Evolutionary conservation across 345 rosid genomes (phyloP).

Genomic region (Arabis alpina): DNA sequence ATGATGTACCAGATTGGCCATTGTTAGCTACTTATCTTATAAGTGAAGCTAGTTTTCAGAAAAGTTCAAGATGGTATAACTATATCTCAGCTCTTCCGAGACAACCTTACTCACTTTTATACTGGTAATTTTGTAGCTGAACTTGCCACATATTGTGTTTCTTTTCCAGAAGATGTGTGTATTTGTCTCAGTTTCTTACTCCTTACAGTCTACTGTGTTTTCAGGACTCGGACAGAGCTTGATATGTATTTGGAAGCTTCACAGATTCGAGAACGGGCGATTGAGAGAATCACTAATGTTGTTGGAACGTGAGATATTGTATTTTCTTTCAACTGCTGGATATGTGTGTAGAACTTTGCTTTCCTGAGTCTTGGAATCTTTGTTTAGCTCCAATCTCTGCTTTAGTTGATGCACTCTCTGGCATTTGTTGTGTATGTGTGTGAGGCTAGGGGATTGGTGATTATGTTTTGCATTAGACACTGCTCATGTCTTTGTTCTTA

Average conservation of each 20-base stretch:
- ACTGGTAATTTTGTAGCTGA: constrained; percentile 57
- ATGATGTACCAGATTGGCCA: constrained; percentile 96
- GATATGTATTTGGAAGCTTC: constrained; percentile 98
- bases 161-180: constrained; percentile 43
- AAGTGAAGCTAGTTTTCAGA: constrained; percentile 83
- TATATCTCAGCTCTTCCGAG: constrained; percentile 86
- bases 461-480: neutral
- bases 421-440: constrained; percentile 24
- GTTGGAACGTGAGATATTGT: constrained; percentile 72
- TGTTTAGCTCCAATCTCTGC: constrained; percentile 9
- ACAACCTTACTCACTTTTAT: constrained; percentile 92
- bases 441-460: constrained; percentile 21
- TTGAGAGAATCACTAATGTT: constrained; percentile 87
- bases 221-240: constrained; percentile 93
- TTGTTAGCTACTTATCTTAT: constrained; percentile 82
- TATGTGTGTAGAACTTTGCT: constrained; percentile 23
- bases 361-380: constrained; percentile 9
- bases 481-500: constrained; percentile 1
- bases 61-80: constrained; percentile 82
- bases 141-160: neutral
- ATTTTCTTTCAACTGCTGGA: constrained; percentile 10
- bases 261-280: constrained; percentile 85
- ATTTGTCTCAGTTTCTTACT: constrained; percentile 60
- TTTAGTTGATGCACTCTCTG: constrained; percentile 12
- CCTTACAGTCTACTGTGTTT: constrained; percentile 51